These are phyloP conservation scores for Podaxis sp. DNA, from an alignment of 768 basidiomycete species.

Conservation along the genomic window DNA sequence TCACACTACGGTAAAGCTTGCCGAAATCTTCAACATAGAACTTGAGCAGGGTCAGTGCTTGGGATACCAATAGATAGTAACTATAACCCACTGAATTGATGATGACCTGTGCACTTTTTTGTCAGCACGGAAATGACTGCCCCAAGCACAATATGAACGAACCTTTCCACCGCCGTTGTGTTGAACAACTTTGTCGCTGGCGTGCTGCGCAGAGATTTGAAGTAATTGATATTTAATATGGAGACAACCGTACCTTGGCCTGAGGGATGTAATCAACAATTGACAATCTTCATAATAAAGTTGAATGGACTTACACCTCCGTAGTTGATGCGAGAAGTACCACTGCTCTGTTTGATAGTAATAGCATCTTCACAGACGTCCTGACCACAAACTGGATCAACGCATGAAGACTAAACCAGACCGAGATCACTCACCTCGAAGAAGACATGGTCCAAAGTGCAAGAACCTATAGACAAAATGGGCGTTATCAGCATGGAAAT, in stretches of 20 bases:
- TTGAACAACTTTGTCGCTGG: conserved; percentile 36
- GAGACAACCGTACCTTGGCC: conserved; percentile 26
- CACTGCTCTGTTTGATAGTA: conserved; percentile 40
- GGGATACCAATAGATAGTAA: neutral
- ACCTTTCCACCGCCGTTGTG: conserved; percentile 36
- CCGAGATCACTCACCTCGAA: conserved; percentile 25
- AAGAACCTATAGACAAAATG: conserved; percentile 22
- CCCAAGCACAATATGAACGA: neutral
- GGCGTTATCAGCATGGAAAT: neutral
- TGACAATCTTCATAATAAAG: neutral
- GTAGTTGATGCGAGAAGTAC: conserved; percentile 35
- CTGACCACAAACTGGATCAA: conserved; percentile 14
- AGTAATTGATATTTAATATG: neutral
- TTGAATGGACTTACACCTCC: conserved; percentile 30
- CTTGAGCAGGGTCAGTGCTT: conserved; percentile 17
- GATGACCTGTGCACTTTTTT: conserved; percentile 24
- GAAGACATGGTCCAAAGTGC: conserved; percentile 31
- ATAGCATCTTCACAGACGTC: conserved; percentile 41
- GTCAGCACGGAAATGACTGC: neutral
- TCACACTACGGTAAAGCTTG: conserved; percentile 33
- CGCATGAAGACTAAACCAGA: neutral
- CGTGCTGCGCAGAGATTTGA: conserved; percentile 23
- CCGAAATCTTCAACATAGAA: conserved; percentile 42
- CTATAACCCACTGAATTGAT: conserved; percentile 32
- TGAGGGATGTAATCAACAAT: conserved; percentile 10